A percentile compares a stretch with the other conserved stretches of the same genome.
Evolutionary conservation across 2,329 filamentous ascomycete species (phyloP).

Genomic region (Diaporthe sp.): DNA sequence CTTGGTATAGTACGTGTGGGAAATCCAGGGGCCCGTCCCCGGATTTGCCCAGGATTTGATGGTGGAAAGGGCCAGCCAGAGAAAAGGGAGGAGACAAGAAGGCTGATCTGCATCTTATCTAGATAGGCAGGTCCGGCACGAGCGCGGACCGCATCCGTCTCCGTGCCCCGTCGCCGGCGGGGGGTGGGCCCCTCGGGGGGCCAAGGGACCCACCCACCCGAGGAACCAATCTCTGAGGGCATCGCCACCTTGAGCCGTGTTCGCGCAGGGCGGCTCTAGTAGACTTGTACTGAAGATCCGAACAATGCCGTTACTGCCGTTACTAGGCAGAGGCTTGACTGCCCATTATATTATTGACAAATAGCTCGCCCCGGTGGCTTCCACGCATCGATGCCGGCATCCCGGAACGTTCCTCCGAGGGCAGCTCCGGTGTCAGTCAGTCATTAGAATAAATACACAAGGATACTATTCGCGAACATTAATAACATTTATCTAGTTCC

Average conservation of each 20-base stretch:
- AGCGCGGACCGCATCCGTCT: conserved; percentile 25
- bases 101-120: conserved; percentile 27
- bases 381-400: no score
- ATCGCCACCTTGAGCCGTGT: background rate
- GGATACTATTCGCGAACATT: no score
- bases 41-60: conserved; percentile 2
- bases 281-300: background rate
- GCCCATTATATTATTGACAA: background rate
- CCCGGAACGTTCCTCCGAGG: background rate
- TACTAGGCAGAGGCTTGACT: background rate
- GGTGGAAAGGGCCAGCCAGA: background rate
- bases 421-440: background rate
- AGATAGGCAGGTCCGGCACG: conserved; percentile 23
- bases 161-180: conserved; percentile 12
- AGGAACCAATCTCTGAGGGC: background rate
- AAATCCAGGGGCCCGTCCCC: conserved; percentile 19
- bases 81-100: background rate
- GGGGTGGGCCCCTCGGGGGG: background rate
- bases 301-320: background rate
- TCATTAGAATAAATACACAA: background rate
- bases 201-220: background rate
- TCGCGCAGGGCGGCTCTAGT: background rate
- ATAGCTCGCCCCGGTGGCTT: background rate
- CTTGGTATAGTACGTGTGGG: background rate
- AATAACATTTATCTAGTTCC: background rate